Conservation (phyloP, 352 stramenopile genomes). For the Globisporangium paddicum region DNA sequence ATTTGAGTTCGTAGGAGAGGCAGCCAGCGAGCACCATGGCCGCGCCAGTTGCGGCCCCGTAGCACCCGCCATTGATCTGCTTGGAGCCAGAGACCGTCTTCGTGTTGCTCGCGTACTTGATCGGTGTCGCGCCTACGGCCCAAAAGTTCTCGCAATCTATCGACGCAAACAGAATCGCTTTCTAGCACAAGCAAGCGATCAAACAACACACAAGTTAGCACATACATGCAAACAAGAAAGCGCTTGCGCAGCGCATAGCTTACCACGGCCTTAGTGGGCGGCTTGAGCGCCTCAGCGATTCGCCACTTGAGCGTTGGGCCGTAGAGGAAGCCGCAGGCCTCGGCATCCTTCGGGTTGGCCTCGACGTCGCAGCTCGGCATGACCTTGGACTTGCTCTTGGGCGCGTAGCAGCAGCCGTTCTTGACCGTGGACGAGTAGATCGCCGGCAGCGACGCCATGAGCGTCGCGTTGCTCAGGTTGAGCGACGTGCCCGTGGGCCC, state of each 20-base stretch:
- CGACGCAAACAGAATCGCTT: constrained; percentile 70
- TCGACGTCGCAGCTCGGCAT: constrained; percentile 56
- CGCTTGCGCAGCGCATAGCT: background rate
- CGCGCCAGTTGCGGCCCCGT: constrained; percentile 41
- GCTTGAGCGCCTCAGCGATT: constrained; percentile 53
- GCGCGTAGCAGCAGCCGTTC: constrained; percentile 80
- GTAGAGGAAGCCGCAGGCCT: constrained; percentile 78
- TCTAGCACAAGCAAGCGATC: constrained; percentile 6
- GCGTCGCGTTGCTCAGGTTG: constrained; percentile 69
- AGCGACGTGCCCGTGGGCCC: constrained; percentile 69
- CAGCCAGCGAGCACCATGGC: constrained; percentile 75
- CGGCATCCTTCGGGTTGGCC: constrained; percentile 42
- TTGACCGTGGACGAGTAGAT: constrained; percentile 59
- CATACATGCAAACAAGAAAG: background rate
- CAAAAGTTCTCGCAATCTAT: constrained; percentile 83
- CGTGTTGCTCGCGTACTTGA: constrained; percentile 62
- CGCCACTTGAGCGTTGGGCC: constrained; percentile 77
- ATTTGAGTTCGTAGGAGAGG: constrained; percentile 58
- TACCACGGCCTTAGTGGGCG: constrained; percentile 28
- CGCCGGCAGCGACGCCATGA: constrained; percentile 50
- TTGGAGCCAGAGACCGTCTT: constrained; percentile 70
- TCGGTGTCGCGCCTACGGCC: constrained; percentile 65
- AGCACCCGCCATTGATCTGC: constrained; percentile 80
- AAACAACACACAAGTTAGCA: too few species aligned
- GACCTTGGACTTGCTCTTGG: constrained; percentile 24